Evolutionary conservation across 768 basidiomycete species (phyloP).

Genomic region (Leucocoprinus leucothites): DNA sequence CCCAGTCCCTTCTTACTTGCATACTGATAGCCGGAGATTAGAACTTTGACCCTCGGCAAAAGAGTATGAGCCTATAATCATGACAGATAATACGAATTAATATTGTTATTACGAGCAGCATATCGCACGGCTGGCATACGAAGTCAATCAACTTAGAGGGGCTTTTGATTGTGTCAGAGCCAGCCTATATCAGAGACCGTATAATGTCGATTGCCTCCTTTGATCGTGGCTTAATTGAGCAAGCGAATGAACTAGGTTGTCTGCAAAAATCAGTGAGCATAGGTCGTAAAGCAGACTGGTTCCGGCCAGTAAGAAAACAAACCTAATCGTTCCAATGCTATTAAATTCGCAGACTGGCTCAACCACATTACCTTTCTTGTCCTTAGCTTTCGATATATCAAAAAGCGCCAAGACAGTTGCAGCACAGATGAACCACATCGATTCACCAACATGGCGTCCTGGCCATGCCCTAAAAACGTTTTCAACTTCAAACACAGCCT

Average conservation of each 20-base stretch:
- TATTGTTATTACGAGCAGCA: too few relatives aligned
- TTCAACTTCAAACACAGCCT: background rate
- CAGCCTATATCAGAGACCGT: constrained; percentile 7
- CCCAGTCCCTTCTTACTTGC: too few relatives aligned
- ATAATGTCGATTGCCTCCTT: constrained; percentile 19
- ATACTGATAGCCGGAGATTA: too few relatives aligned
- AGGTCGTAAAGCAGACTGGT: background rate
- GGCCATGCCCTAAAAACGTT: constrained; percentile 21
- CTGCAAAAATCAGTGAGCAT: background rate
- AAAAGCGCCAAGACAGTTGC: constrained; percentile 17
- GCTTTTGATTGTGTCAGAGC: background rate
- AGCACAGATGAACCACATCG: constrained; percentile 15
- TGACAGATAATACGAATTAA: too few relatives aligned
- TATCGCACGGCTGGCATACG: too few relatives aligned
- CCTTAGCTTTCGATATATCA: constrained; percentile 14
- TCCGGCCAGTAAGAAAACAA: background rate
- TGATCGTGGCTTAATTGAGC: constrained; percentile 23
- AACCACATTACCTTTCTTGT: constrained; percentile 12
- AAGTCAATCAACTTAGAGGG: background rate
- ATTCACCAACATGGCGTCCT: constrained; percentile 20
- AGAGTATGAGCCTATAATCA: too few relatives aligned
- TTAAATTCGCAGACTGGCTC: constrained; percentile 12
- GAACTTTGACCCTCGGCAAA: too few relatives aligned
- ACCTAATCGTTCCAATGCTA: constrained; percentile 12
- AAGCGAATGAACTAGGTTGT: constrained; percentile 23